Evolutionary conservation across 2,329 filamentous ascomycete genomes (phyloP).

Genomic region (Trichoderma hamatum): DNA sequence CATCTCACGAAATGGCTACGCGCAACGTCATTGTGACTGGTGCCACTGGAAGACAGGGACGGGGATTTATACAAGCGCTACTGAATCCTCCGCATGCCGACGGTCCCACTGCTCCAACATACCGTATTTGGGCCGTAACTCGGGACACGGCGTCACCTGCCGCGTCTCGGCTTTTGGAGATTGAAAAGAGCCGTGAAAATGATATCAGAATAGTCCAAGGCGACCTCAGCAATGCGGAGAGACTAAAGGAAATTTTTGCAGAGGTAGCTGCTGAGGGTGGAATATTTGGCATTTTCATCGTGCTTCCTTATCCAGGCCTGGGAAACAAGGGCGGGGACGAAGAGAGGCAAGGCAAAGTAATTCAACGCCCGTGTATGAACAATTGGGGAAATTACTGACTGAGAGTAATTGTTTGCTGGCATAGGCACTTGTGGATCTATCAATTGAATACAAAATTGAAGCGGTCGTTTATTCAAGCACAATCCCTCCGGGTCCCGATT

Average conservation of each 20-base stretch:
- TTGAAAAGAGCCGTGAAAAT: neutral
- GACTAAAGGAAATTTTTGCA: neutral
- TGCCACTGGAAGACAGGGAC: constrained; percentile 22
- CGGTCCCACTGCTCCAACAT: neutral
- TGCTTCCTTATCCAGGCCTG: constrained; percentile 20
- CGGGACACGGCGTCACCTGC: neutral
- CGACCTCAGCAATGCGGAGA: constrained; percentile 11
- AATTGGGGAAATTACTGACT: too few relatives aligned
- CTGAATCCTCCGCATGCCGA: neutral
- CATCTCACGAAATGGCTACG: neutral
- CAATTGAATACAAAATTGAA: constrained; percentile 11
- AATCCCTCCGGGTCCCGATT: constrained; percentile 6
- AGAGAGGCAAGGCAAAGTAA: constrained; percentile 22
- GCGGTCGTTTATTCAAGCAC: constrained; percentile 21
- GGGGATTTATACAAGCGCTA: constrained; percentile 17
- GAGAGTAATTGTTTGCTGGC: neutral
- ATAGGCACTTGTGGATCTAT: constrained; percentile 18
- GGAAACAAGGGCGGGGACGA: constrained; percentile 22
- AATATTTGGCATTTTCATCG: constrained; percentile 15
- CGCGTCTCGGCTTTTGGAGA: neutral
- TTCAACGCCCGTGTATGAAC: neutral
- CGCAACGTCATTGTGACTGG: constrained; percentile 21
- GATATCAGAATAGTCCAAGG: constrained; percentile 9
- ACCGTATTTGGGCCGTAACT: constrained; percentile 5
- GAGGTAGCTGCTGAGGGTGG: constrained; percentile 9